A percentile compares a stretch with the other conserved stretches of the same genome.
Conservation (phyloP, 768 basidiomycete species). For the Tephrocybe sp. region DNA sequence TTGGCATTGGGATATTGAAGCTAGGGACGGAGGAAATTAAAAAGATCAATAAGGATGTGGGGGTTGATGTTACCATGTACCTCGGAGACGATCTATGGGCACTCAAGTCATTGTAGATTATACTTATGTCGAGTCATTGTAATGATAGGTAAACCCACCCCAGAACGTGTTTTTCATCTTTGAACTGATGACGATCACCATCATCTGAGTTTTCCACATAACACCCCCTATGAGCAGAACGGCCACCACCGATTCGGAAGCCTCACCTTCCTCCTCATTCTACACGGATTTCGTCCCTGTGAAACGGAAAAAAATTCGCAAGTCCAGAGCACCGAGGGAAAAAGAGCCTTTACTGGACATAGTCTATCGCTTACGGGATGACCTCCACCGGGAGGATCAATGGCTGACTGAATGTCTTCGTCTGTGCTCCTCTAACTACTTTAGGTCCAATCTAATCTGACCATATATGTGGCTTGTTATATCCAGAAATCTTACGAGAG, state of each 20-base stretch:
- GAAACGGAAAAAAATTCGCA: slow-evolving; percentile 48
- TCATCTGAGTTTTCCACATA: background rate
- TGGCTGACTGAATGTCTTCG: slow-evolving; percentile 60
- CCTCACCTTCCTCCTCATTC: slow-evolving; percentile 30
- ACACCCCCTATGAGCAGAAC: slow-evolving; percentile 6
- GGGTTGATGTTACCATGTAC: slow-evolving; percentile 83
- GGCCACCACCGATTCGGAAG: slow-evolving; percentile 10
- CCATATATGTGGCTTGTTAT: background rate
- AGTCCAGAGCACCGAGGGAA: slow-evolving; percentile 29
- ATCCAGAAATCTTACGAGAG: slow-evolving; percentile 33
- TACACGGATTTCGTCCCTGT: slow-evolving; percentile 53
- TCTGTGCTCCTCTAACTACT: slow-evolving; percentile 3
- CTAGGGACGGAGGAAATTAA: slow-evolving; percentile 87
- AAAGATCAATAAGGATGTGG: slow-evolving; percentile 85
- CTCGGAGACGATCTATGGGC: slow-evolving; percentile 90
- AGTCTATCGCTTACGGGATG: slow-evolving; percentile 41
- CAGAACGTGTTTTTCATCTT: slow-evolving; percentile 25
- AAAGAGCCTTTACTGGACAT: slow-evolving; percentile 32
- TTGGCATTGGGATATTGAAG: slow-evolving; percentile 82
- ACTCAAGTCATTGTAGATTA: slow-evolving; percentile 53
- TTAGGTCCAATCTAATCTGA: slow-evolving; percentile 11
- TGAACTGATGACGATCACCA: slow-evolving; percentile 14
- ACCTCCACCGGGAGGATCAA: slow-evolving; percentile 39
- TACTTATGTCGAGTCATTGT: slow-evolving; percentile 4
- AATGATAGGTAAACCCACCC: slow-evolving; percentile 15